Base-by-base conservation (phyloP, 2,329 filamentous ascomycete genomes). In the Botrytis fabae region DNA sequence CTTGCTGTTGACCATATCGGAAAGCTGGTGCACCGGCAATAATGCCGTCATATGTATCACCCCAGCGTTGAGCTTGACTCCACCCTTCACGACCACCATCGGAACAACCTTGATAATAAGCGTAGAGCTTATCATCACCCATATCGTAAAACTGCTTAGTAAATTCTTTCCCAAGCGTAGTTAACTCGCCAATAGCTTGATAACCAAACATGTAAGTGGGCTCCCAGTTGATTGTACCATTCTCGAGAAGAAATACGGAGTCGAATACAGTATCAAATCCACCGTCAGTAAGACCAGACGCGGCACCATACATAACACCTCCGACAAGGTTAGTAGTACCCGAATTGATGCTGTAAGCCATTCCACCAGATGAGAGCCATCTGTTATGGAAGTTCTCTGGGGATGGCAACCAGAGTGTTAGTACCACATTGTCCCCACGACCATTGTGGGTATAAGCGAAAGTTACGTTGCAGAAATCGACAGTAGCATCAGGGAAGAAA, bases 51-150 rank as follows among this genome's bases (percentile, higher is more conserved):
- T 82, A 86, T 65, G 82, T 78, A 16, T 82, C 80, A 16, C 77
- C 80, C 70, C 77, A 85, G 25, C 81, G 80, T 75, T 85, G 82
- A 10, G 83, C 80, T 74, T 83, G 81, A 60, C 81, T 83, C 83
- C 83, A 83, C n/a, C 85, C 86, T 78, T 87, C 84, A 59, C 85
- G 83, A 1, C 85, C 84, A 20, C 84, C 84, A 46, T 85, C 82
- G 16, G 84, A 85, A 77, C 84, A 86, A 20, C 84, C 84, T 75
- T 83, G 73, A 51, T 75, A 77, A 68, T 77, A 75, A 20, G 70
- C 42, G 57, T 75, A 76, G 20, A 76, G 69, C 61, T 74, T 76
- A 16, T 44, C 48, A 48, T 76, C 59, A 22, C 69, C 61, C 35
- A 64, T 76, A 79, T 78, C 80, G 77, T 84, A 86, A 78, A 85